Conservation (phyloP, 176 grass and related monocot genomes). For the Zizania latifolia region DNA sequence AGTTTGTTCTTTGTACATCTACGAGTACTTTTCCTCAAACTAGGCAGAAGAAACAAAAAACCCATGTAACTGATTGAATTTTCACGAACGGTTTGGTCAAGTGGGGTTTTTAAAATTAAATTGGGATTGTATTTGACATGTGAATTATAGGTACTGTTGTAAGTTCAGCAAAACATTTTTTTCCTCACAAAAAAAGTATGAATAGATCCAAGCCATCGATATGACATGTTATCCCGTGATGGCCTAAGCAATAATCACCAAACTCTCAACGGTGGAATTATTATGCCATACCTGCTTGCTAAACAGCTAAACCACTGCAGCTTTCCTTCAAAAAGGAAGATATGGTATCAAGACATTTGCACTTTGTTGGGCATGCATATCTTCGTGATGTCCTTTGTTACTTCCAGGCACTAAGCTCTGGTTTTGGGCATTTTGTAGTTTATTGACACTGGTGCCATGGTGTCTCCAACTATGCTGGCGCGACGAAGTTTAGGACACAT, state of each 20-base stretch:
- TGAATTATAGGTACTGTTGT: background rate
- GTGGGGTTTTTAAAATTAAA: background rate
- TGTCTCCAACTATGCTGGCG: conserved; percentile 57
- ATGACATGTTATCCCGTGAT: background rate
- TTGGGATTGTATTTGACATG: background rate
- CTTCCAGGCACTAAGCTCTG: background rate
- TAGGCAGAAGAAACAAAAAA: background rate
- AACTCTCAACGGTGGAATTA: background rate
- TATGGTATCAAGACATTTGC: background rate
- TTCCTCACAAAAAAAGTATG: conserved; percentile 4
- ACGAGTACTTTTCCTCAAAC: background rate
- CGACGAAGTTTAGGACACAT: conserved; percentile 59
- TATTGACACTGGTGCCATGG: conserved; percentile 48
- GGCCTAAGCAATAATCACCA: no score
- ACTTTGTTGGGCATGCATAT: background rate
- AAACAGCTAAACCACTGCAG: no score
- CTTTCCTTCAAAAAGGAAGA: no score
- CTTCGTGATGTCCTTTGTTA: background rate
- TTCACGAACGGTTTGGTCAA: background rate
- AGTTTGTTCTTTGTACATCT: background rate
- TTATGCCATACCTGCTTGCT: background rate
- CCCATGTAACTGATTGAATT: background rate
- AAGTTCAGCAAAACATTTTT: background rate
- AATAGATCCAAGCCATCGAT: background rate
- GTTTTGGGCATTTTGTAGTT: conserved; percentile 46